Base-by-base conservation (phyloP, 768 basidiomycete genomes). In the Coprinopsis strossmayeri region DNA sequence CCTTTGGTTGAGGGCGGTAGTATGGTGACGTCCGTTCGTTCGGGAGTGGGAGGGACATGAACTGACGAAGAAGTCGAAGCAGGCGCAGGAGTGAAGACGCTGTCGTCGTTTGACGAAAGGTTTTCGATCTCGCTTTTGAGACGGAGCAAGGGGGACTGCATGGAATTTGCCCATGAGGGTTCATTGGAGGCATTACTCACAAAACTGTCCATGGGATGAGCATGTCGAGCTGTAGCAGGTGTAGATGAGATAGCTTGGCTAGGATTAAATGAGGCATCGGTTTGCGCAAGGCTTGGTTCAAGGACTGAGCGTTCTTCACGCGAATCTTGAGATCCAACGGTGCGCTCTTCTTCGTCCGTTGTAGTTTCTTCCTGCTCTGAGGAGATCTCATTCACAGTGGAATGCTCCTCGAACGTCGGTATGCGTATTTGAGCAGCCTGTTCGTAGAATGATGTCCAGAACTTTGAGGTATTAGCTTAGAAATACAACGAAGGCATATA, bases 381-480 rank as follows among this genome's bases (percentile, higher is more conserved):
- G 0, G 74, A 73, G 17, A 72, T 67, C 34, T 80, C 82, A 40
- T 78, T 72, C 34, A 71, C 69, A 5, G 70, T 75, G n/a, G 76
- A 79, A 50, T 79, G 74, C 48, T 89, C 84, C 12, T 82, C 89
- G 27, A 74, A 81, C 1, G 80, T 81, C 3, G 86, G 83, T 37
- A 93, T 85, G 34, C 84, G 81, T 24, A 92, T 85, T 57, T 91
- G 84, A 2, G 95, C 94, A 7, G 93, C 91, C 51, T 87, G 81
- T 60, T 97, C 93, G 61, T 93, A 97, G 73, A 99, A 98, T 0
- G 89, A 86, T 3, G 84, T 85, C 94, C 95, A 98, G 63, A 97
- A 97, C 94, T 95, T 27, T 25, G 15, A 37, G 23, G 15, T 30
- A 24, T 41, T 2, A 20, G 7, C 20, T 9, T 5, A 20, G 26